Conservation (phyloP, 352 stramenopile genomes). For the Sclerospora graminicola region DNA sequence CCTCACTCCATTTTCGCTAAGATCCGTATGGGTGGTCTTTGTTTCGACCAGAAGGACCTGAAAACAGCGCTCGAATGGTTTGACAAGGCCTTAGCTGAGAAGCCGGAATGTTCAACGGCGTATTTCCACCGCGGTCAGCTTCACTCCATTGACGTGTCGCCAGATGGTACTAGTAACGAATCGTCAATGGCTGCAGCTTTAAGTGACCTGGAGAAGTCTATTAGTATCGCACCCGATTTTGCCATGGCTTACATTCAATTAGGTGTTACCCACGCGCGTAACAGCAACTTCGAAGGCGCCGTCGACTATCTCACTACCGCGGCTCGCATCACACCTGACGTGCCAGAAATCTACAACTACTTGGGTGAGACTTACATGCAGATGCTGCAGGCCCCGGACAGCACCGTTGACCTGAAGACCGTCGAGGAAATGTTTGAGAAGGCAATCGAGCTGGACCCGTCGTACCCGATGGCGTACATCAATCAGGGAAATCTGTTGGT, state of each 20-base stretch:
- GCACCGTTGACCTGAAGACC: slow-evolving; percentile 35
- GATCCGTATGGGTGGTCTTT: slow-evolving; percentile 73
- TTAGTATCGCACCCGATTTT: slow-evolving; percentile 60
- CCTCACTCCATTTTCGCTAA: slow-evolving; percentile 69
- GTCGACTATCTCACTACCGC: slow-evolving; percentile 58
- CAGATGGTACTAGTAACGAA: slow-evolving; percentile 42
- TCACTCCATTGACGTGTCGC: slow-evolving; percentile 59
- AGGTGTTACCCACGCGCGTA: slow-evolving; percentile 61
- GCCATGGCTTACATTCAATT: slow-evolving; percentile 80
- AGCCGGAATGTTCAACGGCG: slow-evolving; percentile 56
- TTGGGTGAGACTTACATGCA: slow-evolving; percentile 84
- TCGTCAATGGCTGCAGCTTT: slow-evolving; percentile 42
- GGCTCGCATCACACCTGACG: slow-evolving; percentile 52
- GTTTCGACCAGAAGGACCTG: slow-evolving; percentile 77
- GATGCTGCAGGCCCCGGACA: slow-evolving; percentile 50
- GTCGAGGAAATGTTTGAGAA: slow-evolving; percentile 78
- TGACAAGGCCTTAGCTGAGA: slow-evolving; percentile 56
- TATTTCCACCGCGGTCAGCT: slow-evolving; percentile 79
- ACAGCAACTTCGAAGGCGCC: slow-evolving; percentile 59
- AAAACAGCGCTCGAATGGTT: slow-evolving; percentile 66
- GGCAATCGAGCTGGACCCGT: slow-evolving; percentile 63
- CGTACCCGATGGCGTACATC: slow-evolving; percentile 83
- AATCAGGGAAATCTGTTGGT: slow-evolving; percentile 77
- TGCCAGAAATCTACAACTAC: slow-evolving; percentile 82
- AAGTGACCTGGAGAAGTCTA: slow-evolving; percentile 61